Percentiles rank a stretch among this genome's conserved stretches.
Evolutionary conservation across 2,329 filamentous ascomycete genomes (phyloP).

Genomic region (Diaporthe velutina): DNA sequence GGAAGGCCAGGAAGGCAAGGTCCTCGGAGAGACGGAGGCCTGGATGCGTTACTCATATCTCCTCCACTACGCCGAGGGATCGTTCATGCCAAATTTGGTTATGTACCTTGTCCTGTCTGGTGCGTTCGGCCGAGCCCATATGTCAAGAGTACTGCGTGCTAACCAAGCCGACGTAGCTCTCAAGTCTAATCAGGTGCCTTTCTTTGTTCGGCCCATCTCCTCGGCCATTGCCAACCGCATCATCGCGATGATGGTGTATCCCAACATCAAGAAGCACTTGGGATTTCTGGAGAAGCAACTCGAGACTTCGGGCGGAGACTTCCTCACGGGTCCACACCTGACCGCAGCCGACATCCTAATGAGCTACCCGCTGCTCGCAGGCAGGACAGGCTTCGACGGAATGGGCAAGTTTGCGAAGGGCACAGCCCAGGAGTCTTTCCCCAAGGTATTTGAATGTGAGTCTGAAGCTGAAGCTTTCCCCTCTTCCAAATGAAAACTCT

Average conservation of each 20-base stretch:
- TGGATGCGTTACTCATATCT: conserved; percentile 75
- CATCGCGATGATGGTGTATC: conserved; percentile 57
- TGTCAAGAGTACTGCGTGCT: neutral
- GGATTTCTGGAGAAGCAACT: conserved; percentile 64
- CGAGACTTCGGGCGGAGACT: conserved; percentile 57
- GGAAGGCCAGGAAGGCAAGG: conserved; percentile 67
- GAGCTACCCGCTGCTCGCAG: conserved; percentile 64
- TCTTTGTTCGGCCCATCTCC: conserved; percentile 67
- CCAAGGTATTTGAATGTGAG: conserved; percentile 62
- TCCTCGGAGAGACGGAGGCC: conserved; percentile 72
- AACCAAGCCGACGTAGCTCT: conserved; percentile 50
- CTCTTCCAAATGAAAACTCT: neutral
- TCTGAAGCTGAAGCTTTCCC: neutral
- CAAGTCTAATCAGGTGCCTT: conserved; percentile 61
- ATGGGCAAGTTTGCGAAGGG: conserved; percentile 55
- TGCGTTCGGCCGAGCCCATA: conserved; percentile 47
- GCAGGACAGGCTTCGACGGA: conserved; percentile 53
- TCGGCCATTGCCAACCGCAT: conserved; percentile 58
- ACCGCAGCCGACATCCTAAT: conserved; percentile 67
- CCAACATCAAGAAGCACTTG: conserved; percentile 63
- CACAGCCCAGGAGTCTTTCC: conserved; percentile 49
- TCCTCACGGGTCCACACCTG: conserved; percentile 63
- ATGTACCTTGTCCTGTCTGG: conserved; percentile 71
- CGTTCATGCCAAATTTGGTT: conserved; percentile 80
- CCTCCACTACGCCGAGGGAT: conserved; percentile 89